Base-by-base conservation (phyloP, 257 asterid species). In the Forsythia viridissima region DNA sequence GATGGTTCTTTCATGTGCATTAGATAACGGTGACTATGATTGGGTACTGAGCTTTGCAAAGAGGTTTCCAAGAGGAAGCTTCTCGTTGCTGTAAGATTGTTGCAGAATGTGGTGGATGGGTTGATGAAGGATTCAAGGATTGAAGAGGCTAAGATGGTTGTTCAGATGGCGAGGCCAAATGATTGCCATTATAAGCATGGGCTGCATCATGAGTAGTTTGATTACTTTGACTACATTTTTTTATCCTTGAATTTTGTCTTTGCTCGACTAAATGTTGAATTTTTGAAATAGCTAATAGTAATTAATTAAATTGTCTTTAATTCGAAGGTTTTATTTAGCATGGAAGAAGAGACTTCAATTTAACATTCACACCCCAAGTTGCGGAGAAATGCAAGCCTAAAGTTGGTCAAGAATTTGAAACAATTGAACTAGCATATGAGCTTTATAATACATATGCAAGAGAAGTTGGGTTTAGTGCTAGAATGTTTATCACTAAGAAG, bases 71-170 rank as follows among this genome's bases (percentile, higher is more conserved):
- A 84, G 46, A 70, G 44, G 24, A 88, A 86, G 59, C 76, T 79
- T 69, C 44, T 72, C 59, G 87, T 81, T 76, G 84, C 80, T 38
- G 78, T 34, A n/a, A 48, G 44, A 51, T 36, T 84, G 73, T 76
- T 88, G 82, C 91, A 88, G 71, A 73, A 78, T 38, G 91, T 81
- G 38, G 91, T 88, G 18, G 87, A 88, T 79, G 83, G 77, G 21
- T 59, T 88, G 84, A 83, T 82, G 42, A 73, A 74, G 61, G 82
- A 55, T 6, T 80, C 87, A 5, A 82, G 79, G 77, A 74, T 82
- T 16, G 68, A 55, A 24, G 87, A 88, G 38, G 91, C 90, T 24
- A 77, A 84, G 80, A 75, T 80, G 84, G 73, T 88, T 73, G 85
- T 84, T 52, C 63, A 81, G 39, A 71, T 82, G 84, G 91, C 87